Conservation (phyloP, 257 asterid genomes). For the Salvia splendens region DNA sequence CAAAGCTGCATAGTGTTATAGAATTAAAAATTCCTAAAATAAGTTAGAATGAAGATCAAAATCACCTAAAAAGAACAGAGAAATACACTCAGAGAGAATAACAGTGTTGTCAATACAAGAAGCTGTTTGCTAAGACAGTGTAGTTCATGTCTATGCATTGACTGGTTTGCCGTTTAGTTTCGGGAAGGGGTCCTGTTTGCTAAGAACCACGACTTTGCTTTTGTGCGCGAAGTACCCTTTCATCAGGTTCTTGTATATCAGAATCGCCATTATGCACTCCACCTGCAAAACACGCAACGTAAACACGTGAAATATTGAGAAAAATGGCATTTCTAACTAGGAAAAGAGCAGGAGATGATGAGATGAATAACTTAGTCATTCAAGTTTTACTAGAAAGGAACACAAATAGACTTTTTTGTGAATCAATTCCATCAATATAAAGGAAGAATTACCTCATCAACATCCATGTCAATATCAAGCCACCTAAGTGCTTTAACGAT, state of each 20-base stretch:
- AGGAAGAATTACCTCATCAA: constrained; percentile 70
- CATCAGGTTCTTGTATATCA: constrained; percentile 82
- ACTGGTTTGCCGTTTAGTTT: constrained; percentile 83
- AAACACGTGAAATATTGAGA: background rate
- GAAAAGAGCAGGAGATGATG: background rate
- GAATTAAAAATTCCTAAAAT: no score
- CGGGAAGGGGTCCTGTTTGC: constrained; percentile 98
- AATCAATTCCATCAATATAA: background rate
- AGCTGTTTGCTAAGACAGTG: background rate
- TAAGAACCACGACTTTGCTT: constrained; percentile 86
- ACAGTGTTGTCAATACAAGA: no score
- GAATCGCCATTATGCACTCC: constrained; percentile 87
- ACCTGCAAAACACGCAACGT: constrained; percentile 50
- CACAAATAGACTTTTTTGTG: no score
- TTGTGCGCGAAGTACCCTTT: constrained; percentile 98
- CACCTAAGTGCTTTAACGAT: constrained; percentile 86
- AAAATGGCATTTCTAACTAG: background rate
- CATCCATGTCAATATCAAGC: constrained; percentile 89
- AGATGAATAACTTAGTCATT: no score
- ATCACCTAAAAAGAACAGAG: no score
- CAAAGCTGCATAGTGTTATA: no score
- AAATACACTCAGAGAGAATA: no score
- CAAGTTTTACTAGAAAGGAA: no score
- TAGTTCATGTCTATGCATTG: constrained; percentile 39
- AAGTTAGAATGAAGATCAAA: no score